Base-by-base conservation (phyloP, 495 filamentous ascomycete species). In the Thermothielavioides terrestris region DNA sequence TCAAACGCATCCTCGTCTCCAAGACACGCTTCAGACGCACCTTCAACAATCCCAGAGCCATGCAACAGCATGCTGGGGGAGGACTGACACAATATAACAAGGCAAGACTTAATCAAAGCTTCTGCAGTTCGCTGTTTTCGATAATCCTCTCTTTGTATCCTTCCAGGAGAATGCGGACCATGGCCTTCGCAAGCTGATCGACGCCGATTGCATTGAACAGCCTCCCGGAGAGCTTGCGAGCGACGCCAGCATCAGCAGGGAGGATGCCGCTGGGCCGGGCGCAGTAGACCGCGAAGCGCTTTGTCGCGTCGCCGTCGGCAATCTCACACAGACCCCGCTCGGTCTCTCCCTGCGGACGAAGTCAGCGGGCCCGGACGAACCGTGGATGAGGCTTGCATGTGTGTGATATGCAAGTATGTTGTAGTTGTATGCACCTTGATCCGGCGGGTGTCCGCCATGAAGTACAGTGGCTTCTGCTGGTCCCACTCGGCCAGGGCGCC, bases 401-500 rank as follows among this genome's bases (percentile, higher is more conserved):
- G 3, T 3, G 11, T 14, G 11, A 6, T 34, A 34, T 22, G 8
- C 6, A 49, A 28, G 26, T 12, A 32, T 6, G 15, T 27, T n/a
- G 36, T 21, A 28, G 14, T 47, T 11, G 42, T 34, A 53, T 57
- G 49, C 50, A 77, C 77, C 46, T 76, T 68, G 18, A 76, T 66
- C 6, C 58, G 65, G 30, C 77, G 61, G 14, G 67, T 67, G 18
- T 75, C 65, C 8, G 52, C 44, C 52, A 70, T 49, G 51, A 76
- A 69, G 53, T 63, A 66, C 27, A 79, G 51, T 3, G 55, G 36
- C 58, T 70, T 75, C 0, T 47, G 56, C 56, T 75, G 67, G 37
- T 78, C 69, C 56, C 68, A 65, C 49, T 78, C 75, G 10, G 71
- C 67, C 0, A 56, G 56, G 6, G 55, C 65, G 17, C 77, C 75